A percentile compares a stretch with the other conserved stretches of the same genome.
These are phyloP conservation scores for Aciculosporium take DNA, from an alignment of 2,329 filamentous ascomycete genomes.

Conservation along the genomic window DNA sequence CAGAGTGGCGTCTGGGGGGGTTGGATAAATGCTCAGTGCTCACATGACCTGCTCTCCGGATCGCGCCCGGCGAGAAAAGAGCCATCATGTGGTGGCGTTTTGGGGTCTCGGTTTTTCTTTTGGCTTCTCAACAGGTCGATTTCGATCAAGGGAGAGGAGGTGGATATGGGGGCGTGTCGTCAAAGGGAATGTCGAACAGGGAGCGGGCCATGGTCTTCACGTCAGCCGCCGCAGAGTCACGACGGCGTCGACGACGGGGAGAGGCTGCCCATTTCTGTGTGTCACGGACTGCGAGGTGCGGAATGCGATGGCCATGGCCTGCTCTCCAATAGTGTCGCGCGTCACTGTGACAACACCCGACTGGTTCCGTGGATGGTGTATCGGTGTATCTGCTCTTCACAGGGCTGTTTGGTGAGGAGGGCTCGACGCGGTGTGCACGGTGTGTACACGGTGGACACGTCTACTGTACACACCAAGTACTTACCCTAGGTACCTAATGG, in stretches of 20 bases:
- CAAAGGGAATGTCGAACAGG: not conserved
- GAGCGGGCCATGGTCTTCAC: not conserved
- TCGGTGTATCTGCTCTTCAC: too few species aligned
- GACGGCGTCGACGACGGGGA: not conserved
- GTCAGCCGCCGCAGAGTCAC: slow-evolving; percentile 1
- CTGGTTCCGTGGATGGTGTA: too few species aligned
- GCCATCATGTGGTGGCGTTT: not conserved
- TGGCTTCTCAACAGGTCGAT: too few species aligned
- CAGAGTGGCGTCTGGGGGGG: too few species aligned
- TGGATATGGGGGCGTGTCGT: too few species aligned
- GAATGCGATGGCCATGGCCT: not conserved
- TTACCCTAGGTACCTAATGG: too few species aligned
- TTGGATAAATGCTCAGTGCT: too few species aligned
- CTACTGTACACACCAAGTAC: too few species aligned
- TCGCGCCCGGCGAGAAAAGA: not conserved
- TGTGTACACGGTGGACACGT: too few species aligned
- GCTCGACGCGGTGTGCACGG: too few species aligned
- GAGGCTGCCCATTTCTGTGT: not conserved
- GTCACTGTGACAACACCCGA: slow-evolving; percentile 1
- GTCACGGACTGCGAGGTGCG: not conserved
- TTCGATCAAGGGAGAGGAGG: too few species aligned
- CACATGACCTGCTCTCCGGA: not conserved
- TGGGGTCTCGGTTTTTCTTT: not conserved
- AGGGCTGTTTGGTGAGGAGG: too few species aligned
- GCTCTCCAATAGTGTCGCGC: not conserved